These are phyloP conservation scores for Lactuca sativa DNA, from an alignment of 129 eudicot genomes.

Conservation along the genomic window DNA sequence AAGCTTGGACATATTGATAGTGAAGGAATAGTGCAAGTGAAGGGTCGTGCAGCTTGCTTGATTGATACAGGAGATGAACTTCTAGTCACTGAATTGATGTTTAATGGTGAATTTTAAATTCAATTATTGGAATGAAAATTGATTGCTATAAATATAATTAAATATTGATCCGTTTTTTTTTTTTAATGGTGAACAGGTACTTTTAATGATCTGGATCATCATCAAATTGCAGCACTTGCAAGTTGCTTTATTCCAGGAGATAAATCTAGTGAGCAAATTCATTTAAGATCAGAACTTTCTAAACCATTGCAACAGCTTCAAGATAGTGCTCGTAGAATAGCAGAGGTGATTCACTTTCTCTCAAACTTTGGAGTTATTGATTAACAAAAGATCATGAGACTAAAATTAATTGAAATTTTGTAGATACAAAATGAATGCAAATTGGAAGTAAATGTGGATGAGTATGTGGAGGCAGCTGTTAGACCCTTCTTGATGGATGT, in stretches of 20 bases:
- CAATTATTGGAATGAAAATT: too few species aligned
- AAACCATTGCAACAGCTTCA: conserved; percentile 97
- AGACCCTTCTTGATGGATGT: conserved; percentile 99
- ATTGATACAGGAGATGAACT: conserved; percentile 99
- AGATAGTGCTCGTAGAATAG: conserved; percentile 94
- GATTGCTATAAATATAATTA: too few species aligned
- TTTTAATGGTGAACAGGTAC: conserved; percentile 50
- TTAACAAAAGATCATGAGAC: neutral
- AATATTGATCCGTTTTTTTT: too few species aligned
- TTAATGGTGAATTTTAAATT: conserved; percentile 53
- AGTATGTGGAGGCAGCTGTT: conserved; percentile 90
- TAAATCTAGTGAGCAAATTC: conserved; percentile 80
- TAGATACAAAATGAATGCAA: conserved; percentile 99
- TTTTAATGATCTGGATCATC: conserved; percentile 95
- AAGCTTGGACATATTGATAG: conserved; percentile 92
- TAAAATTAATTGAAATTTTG: conserved; percentile 8
- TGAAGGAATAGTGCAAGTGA: conserved; percentile 92
- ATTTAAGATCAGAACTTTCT: conserved; percentile 84
- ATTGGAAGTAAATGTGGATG: conserved; percentile 87
- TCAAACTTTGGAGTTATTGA: neutral
- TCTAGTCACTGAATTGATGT: conserved; percentile 96
- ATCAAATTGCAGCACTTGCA: conserved; percentile 93
- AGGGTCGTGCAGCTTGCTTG: conserved; percentile 93
- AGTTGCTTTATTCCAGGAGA: conserved; percentile 98
- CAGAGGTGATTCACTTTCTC: conserved; percentile 51